These are phyloP conservation scores for Kwoniella europaea DNA, from an alignment of 768 basidiomycete species.

Conservation along the genomic window DNA sequence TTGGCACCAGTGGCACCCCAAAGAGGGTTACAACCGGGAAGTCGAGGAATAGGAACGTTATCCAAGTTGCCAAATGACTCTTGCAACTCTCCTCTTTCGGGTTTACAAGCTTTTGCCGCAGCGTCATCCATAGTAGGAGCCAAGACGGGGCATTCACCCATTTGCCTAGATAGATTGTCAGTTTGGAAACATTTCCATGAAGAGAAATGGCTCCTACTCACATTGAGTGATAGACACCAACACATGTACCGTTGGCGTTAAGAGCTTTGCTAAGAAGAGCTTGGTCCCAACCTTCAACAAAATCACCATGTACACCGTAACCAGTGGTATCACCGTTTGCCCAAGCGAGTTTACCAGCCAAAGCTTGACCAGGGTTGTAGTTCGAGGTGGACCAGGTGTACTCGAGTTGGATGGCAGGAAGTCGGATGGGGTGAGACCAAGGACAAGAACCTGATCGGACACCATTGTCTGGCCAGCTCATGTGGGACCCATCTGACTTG, in stretches of 20 bases:
- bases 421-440: constrained; percentile 48
- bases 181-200: neutral
- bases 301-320: constrained; percentile 63
- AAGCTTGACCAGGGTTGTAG: constrained; percentile 52
- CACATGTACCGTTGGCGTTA: constrained; percentile 53
- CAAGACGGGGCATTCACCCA: constrained; percentile 29
- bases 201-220: constrained; percentile 10
- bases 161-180: constrained; percentile 6
- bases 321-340: constrained; percentile 70
- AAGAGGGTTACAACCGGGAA: constrained; percentile 53
- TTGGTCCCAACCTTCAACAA: constrained; percentile 63
- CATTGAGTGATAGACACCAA: constrained; percentile 29
- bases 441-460: constrained; percentile 32
- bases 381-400: constrained; percentile 38
- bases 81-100: constrained; percentile 35
- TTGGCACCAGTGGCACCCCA: constrained; percentile 47
- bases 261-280: constrained; percentile 66
- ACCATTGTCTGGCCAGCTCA: constrained; percentile 38
- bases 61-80: constrained; percentile 39
- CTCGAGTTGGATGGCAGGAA: constrained; percentile 53
- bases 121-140: constrained; percentile 30
- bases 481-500: constrained; percentile 43
- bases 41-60: constrained; percentile 27
- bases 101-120: constrained; percentile 35
- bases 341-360: constrained; percentile 49